A percentile compares a stretch with the other conserved stretches of the same genome.
Evolutionary conservation across 2,329 filamentous ascomycete genomes (phyloP).

Genomic region (Ceratocystis albifundus): DNA sequence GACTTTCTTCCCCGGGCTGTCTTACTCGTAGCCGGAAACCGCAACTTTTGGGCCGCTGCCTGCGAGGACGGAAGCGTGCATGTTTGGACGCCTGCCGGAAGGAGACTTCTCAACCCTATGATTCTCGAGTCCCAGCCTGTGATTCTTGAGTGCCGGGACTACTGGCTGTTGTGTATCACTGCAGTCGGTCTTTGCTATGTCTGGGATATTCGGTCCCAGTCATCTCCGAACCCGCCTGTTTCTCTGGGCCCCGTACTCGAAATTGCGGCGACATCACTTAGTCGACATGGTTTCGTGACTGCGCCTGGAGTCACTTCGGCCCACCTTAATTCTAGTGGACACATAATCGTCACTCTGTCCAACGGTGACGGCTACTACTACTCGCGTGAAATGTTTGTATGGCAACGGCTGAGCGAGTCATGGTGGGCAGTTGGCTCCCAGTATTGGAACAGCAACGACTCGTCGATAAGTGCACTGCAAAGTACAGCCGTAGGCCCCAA

Average conservation of each 20-base stretch:
- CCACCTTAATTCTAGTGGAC: conserved; percentile 75
- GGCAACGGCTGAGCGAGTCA: conserved; percentile 90
- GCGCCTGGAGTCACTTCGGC: conserved; percentile 83
- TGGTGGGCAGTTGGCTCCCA: conserved; percentile 98
- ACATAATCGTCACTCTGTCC: conserved; percentile 77
- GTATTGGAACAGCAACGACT: conserved; percentile 97
- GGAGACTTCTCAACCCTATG: conserved; percentile 72
- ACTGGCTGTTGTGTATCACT: conserved; percentile 82
- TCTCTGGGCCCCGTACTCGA: conserved; percentile 84
- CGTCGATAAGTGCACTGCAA: conserved; percentile 69
- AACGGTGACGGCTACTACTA: conserved; percentile 95
- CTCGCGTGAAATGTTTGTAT: conserved; percentile 70
- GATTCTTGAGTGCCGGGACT: conserved; percentile 78
- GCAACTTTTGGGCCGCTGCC: conserved; percentile 80
- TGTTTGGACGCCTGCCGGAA: conserved; percentile 83
- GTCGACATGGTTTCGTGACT: conserved; percentile 60
- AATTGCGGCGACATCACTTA: conserved; percentile 66
- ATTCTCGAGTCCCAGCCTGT: conserved; percentile 87
- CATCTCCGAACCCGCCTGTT: conserved; percentile 76
- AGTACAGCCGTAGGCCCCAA: conserved; percentile 55
- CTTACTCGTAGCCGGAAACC: conserved; percentile 81
- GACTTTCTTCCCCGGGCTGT: conserved; percentile 82
- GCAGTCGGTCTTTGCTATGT: conserved; percentile 82
- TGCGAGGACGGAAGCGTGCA: conserved; percentile 89
- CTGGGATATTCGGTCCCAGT: conserved; percentile 79